phyloP scores from a whole-genome alignment of 164 flowering plant species.

The Sextonia rubra region DNA sequence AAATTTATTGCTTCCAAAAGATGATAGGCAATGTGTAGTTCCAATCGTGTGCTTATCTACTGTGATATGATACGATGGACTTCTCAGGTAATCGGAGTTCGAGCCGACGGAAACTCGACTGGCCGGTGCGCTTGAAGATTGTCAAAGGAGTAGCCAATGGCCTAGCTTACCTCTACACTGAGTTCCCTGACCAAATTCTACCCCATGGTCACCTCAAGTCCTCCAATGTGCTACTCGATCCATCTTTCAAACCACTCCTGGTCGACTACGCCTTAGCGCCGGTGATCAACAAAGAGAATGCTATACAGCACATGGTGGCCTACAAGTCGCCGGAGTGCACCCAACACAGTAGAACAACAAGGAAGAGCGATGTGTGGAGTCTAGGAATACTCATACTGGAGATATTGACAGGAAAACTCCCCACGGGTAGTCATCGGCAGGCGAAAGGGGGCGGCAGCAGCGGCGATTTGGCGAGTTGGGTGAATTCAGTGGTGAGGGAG shows the following conservation, averaged over 20 bases:
- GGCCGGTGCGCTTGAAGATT: constrained; percentile 64
- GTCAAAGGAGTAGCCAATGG: constrained; percentile 76
- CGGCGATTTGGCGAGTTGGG: constrained; percentile 54
- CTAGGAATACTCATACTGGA: constrained; percentile 78
- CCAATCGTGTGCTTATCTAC: neutral
- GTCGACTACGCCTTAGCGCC: constrained; percentile 65
- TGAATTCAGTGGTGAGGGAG: constrained; percentile 30
- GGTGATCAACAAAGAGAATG: constrained; percentile 49
- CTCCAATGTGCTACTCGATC: constrained; percentile 70
- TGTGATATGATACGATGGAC: neutral
- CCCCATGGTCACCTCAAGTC: constrained; percentile 92
- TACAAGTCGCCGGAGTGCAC: constrained; percentile 73
- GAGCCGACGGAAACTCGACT: constrained; percentile 26
- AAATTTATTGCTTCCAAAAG: too few relatives aligned
- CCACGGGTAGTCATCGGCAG: constrained; percentile 22
- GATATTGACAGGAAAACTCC: constrained; percentile 60
- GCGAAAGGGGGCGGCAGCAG: constrained; percentile 14
- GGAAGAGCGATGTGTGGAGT: constrained; percentile 83
- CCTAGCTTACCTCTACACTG: constrained; percentile 50
- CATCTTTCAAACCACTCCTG: constrained; percentile 46
- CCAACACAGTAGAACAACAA: constrained; percentile 34
- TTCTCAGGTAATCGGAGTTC: constrained; percentile 5
- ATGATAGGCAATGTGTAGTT: too few relatives aligned
- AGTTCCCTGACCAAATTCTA: constrained; percentile 50
- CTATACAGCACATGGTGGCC: constrained; percentile 55